A percentile compares a stretch with the other conserved stretches of the same genome.
These are phyloP conservation scores for Oidiodendron maius DNA, from an alignment of 495 filamentous ascomycete genomes.

Conservation along the genomic window DNA sequence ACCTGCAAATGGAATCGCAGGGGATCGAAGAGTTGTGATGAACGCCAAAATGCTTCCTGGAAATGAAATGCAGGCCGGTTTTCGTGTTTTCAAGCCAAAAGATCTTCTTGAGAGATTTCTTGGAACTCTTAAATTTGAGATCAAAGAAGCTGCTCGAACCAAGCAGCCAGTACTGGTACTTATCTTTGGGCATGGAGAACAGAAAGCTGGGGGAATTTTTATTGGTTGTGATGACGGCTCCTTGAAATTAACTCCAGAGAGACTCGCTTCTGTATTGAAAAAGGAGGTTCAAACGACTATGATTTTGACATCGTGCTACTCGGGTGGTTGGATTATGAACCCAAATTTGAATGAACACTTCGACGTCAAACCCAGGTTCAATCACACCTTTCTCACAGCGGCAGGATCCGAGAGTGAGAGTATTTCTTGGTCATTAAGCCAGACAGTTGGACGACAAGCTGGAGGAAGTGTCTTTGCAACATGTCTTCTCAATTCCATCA, in stretches of 20 bases:
- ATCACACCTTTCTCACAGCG: constrained; percentile 20
- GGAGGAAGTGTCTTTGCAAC: constrained; percentile 22
- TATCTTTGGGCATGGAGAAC: constrained; percentile 25
- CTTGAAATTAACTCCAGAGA: constrained; percentile 8
- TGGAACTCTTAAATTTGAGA: constrained; percentile 15
- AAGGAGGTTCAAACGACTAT: constrained; percentile 18
- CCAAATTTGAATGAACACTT: constrained; percentile 9
- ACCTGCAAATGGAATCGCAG: constrained; percentile 14
- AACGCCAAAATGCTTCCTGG: constrained; percentile 17
- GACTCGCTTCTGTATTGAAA: constrained; percentile 10
- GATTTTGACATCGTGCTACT: constrained; percentile 23
- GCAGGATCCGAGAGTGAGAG: constrained; percentile 16
- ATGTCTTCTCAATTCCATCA: constrained; percentile 10
- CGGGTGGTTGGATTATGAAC: constrained; percentile 22
- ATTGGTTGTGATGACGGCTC: constrained; percentile 10
- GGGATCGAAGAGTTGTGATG: constrained; percentile 23
- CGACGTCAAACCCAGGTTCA: constrained; percentile 16
- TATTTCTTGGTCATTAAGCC: constrained; percentile 19
- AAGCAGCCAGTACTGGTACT: constrained; percentile 19
- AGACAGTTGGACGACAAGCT: constrained; percentile 17
- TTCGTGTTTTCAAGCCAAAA: constrained; percentile 13
- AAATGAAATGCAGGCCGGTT: constrained; percentile 2
- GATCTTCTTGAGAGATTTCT: constrained; percentile 19
- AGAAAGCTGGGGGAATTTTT: constrained; percentile 14
- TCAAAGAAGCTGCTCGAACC: constrained; percentile 16